These are phyloP conservation scores for Xylariaceae sp. DNA, from an alignment of 2,329 filamentous ascomycete genomes.

Conservation along the genomic window DNA sequence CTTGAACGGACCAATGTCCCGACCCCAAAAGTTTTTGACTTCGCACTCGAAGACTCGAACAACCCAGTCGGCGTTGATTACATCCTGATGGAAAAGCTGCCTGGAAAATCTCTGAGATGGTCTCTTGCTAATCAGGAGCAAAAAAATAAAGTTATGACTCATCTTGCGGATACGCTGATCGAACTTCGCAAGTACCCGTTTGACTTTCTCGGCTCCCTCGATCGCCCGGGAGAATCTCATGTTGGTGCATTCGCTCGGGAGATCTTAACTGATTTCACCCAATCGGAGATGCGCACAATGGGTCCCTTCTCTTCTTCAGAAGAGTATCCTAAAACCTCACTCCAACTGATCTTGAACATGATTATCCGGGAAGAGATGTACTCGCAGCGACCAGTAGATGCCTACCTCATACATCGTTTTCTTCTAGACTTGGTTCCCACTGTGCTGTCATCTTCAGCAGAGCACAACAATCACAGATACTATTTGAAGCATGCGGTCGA, in stretches of 20 bases:
- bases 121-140: conserved; percentile 28
- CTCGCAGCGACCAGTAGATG: conserved; percentile 27
- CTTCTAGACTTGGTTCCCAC: conserved; percentile 33
- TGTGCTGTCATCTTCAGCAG: conserved; percentile 14
- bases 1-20: conserved; percentile 32
- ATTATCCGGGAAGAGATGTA: conserved; percentile 34
- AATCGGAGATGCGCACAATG: conserved; percentile 22
- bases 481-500: conserved; percentile 45
- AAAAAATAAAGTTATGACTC: conserved; percentile 29
- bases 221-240: conserved; percentile 19
- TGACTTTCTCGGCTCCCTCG: conserved; percentile 31
- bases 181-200: conserved; percentile 35
- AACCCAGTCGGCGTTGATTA: conserved; percentile 35
- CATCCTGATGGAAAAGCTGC: conserved; percentile 39
- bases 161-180: conserved; percentile 35
- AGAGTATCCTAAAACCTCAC: conserved; percentile 31
- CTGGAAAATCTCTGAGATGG: conserved; percentile 34
- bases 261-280: conserved; percentile 30
- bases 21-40: conserved; percentile 34
- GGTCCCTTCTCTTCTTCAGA: conserved; percentile 32
- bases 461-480: conserved; percentile 27
- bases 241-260: conserved; percentile 35
- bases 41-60: conserved; percentile 21
- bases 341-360: conserved; percentile 32
- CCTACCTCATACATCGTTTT: conserved; percentile 38